These are phyloP conservation scores for Acacia pycnantha DNA, from an alignment of 331 rosid species.

Conservation along the genomic window DNA sequence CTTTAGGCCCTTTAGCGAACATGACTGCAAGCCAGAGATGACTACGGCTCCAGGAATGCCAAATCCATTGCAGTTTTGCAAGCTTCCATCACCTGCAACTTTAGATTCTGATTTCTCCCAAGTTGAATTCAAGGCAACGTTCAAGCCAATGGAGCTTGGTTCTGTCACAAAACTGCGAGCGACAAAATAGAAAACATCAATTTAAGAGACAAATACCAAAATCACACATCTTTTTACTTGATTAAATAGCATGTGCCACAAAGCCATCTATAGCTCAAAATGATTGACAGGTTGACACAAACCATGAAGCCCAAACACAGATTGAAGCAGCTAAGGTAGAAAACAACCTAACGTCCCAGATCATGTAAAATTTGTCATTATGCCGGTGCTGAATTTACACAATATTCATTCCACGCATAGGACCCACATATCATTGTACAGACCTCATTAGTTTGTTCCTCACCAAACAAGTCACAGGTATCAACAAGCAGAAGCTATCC, in stretches of 20 bases:
- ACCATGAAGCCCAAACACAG: background rate
- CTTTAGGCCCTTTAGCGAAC: slow-evolving; percentile 54
- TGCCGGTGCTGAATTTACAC: background rate
- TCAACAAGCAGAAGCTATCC: slow-evolving; percentile 2
- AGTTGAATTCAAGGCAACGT: slow-evolving; percentile 52
- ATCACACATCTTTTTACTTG: background rate
- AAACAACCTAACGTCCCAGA: background rate
- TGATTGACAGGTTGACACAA: background rate
- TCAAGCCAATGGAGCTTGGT: slow-evolving; percentile 53
- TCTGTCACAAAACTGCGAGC: slow-evolving; percentile 51
- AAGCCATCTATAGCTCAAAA: background rate
- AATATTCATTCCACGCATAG: background rate
- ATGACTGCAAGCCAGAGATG: slow-evolving; percentile 33
- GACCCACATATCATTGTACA: background rate
- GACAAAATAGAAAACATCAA: slow-evolving; percentile 1
- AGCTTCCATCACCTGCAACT: slow-evolving; percentile 25
- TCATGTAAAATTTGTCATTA: background rate
- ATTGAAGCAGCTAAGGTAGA: background rate
- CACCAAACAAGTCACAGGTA: background rate
- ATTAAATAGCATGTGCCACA: background rate
- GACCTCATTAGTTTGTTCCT: background rate
- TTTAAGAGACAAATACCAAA: background rate
- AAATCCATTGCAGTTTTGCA: slow-evolving; percentile 25
- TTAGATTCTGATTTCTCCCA: slow-evolving; percentile 40
- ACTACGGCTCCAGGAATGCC: slow-evolving; percentile 49